Percentiles rank a stretch among this genome's conserved stretches.
Evolutionary conservation across 202 grass and related monocot species (phyloP).

Genomic region (Zoysia matrella): DNA sequence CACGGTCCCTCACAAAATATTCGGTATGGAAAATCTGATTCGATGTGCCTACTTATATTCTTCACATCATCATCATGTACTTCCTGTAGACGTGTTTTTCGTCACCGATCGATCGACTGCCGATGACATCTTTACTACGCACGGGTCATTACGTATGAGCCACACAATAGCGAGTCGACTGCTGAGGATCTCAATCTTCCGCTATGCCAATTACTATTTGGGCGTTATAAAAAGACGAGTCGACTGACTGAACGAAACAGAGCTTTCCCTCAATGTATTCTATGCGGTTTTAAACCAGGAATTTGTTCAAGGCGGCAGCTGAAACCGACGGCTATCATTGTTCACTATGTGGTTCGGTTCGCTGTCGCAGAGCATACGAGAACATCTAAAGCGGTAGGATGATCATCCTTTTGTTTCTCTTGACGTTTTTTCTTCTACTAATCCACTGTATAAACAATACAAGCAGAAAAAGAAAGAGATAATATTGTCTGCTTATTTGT

Average conservation of each 20-base stretch:
- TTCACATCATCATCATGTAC: not conserved
- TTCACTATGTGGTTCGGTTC: constrained; percentile 6
- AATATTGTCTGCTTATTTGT: constrained; percentile 12
- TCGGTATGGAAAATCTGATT: constrained; percentile 19
- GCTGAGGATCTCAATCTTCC: too few species aligned
- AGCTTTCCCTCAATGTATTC: constrained; percentile 17
- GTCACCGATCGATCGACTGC: too few species aligned
- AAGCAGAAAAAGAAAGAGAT: not conserved
- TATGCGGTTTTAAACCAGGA: too few species aligned
- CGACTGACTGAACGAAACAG: constrained; percentile 12
- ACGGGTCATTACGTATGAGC: not conserved
- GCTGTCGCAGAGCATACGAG: constrained; percentile 6
- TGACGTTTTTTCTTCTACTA: not conserved
- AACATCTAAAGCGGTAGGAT: not conserved
- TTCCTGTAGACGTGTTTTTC: not conserved
- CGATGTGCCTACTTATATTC: not conserved
- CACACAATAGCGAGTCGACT: not conserved
- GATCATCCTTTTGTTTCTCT: not conserved
- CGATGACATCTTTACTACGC: too few species aligned
- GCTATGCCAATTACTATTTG: not conserved
- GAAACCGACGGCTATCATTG: not conserved
- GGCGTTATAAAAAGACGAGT: not conserved
- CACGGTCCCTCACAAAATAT: constrained; percentile 1
- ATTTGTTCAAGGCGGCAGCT: not conserved
- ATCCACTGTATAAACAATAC: not conserved